These are phyloP conservation scores for Vigna angularis DNA, from an alignment of 306 rosid genomes.

Conservation along the genomic window DNA sequence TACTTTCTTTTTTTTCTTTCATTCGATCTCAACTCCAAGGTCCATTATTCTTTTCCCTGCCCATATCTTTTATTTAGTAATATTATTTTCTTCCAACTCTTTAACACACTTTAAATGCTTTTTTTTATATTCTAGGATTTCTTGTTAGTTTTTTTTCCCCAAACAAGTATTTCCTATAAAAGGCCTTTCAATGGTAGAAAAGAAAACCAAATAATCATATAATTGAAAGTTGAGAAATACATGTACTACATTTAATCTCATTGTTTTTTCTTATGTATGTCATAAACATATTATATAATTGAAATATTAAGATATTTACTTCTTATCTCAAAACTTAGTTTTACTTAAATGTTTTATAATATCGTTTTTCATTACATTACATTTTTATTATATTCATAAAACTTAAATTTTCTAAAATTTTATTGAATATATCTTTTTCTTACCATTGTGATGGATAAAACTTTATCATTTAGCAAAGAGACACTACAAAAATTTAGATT, in stretches of 20 bases:
- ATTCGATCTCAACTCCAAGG: too few relatives aligned
- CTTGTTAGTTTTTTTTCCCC: too few relatives aligned
- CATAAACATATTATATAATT: too few relatives aligned
- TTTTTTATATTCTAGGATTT: too few relatives aligned
- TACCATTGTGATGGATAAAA: background rate
- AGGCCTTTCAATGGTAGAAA: background rate
- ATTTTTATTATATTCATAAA: background rate
- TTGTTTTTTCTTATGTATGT: background rate
- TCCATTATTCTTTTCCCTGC: too few relatives aligned
- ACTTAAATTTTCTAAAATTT: background rate
- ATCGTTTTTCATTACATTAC: background rate
- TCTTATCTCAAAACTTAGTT: background rate
- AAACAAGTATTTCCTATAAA: background rate
- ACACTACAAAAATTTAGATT: too few relatives aligned
- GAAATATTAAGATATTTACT: too few relatives aligned
- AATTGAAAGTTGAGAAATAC: background rate
- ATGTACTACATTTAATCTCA: background rate
- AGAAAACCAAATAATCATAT: background rate
- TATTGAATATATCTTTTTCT: background rate
- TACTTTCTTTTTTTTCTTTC: too few relatives aligned
- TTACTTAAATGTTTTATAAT: background rate
- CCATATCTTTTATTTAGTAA: too few relatives aligned
- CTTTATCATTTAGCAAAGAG: slow-evolving; percentile 44
- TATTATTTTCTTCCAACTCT: too few relatives aligned
- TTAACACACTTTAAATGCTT: too few relatives aligned